phyloP scores from a whole-genome alignment of 148 eudicot species.

The Rhododendron mucronatum region DNA sequence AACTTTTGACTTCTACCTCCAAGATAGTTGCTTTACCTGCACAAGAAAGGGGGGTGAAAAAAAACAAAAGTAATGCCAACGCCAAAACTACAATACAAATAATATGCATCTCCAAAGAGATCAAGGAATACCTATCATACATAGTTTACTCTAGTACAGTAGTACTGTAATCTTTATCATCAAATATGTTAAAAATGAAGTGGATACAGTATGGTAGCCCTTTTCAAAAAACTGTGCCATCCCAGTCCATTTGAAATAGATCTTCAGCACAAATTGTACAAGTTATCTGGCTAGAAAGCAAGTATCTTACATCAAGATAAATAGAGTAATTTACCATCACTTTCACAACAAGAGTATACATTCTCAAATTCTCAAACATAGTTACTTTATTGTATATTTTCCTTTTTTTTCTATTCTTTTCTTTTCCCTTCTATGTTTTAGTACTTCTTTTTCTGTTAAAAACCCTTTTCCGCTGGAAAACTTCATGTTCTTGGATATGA shows the following conservation, averaged over 20 bases:
- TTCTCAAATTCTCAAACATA: not conserved
- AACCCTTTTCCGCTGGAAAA: not conserved
- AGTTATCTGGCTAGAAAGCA: not conserved
- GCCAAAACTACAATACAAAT: not conserved
- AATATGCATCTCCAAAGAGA: not conserved
- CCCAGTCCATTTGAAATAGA: not conserved
- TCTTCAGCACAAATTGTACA: not conserved
- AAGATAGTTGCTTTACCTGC: conserved; percentile 86
- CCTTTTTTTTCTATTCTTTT: not conserved
- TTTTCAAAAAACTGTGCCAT: not conserved
- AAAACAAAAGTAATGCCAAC: not conserved
- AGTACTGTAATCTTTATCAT: not conserved
- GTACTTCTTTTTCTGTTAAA: not conserved
- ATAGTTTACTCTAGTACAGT: not conserved
- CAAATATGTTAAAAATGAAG: not conserved
- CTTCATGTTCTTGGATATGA: not conserved
- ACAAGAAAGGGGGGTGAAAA: not conserved
- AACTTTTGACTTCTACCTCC: conserved; percentile 65
- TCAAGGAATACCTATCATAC: too few species aligned
- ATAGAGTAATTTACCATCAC: not conserved
- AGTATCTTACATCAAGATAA: not conserved
- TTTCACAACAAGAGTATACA: not conserved
- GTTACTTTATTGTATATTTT: not conserved
- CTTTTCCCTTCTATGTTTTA: not conserved
- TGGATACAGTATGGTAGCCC: not conserved